A percentile compares a stretch with the other conserved stretches of the same genome.
phyloP scores from a whole-genome alignment of 169 alveolate species.

The Perkinsus chesapeaki region DNA sequence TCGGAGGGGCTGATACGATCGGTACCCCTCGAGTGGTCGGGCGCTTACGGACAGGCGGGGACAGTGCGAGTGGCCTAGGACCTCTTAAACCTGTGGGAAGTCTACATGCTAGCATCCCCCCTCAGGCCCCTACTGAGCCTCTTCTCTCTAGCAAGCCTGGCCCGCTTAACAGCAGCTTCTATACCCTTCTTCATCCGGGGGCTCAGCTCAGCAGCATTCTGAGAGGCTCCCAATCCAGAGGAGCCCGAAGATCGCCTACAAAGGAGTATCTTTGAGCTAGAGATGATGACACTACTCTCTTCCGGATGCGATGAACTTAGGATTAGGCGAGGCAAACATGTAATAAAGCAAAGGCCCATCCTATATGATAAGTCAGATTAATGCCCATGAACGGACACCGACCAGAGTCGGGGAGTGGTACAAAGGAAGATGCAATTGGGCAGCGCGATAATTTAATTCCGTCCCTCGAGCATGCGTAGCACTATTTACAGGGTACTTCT shows the following conservation, averaged over 20 bases:
- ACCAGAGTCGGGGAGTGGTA: no score
- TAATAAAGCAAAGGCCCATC: background rate
- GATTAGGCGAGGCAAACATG: background rate
- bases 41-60: background rate
- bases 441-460: no score
- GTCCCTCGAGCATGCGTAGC: no score
- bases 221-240: background rate
- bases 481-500: no score
- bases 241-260: background rate
- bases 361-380: no score
- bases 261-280: background rate
- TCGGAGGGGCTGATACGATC: no score
- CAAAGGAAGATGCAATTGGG: no score
- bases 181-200: background rate
- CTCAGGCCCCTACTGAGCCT: background rate
- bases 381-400: no score
- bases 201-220: background rate
- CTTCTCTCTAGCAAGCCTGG: background rate
- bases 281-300: background rate
- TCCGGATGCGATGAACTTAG: background rate
- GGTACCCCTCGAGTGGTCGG: background rate
- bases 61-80: background rate
- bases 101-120: no score
- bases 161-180: background rate
- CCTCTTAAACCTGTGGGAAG: background rate